A percentile compares a stretch with the other conserved stretches of the same genome.
phyloP scores from a whole-genome alignment of 495 filamentous ascomycete genomes.

The Aspergillus incahuasiensis region DNA sequence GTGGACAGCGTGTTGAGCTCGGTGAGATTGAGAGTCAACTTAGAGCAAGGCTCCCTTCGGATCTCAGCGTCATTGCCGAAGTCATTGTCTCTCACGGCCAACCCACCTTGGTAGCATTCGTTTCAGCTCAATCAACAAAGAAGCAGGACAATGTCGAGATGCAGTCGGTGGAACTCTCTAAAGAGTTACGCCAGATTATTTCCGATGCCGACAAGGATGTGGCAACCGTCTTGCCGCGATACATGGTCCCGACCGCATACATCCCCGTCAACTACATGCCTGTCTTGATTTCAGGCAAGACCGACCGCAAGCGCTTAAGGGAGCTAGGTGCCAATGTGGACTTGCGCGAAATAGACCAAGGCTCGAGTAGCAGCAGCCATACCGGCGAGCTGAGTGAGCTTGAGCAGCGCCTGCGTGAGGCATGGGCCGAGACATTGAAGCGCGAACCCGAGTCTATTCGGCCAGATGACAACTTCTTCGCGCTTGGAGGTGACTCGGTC shows the following conservation, averaged over 20 bases:
- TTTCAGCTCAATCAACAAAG: constrained; percentile 27
- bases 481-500: constrained; percentile 59
- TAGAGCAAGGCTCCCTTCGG: constrained; percentile 26
- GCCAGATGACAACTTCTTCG: constrained; percentile 50
- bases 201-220: constrained; percentile 26
- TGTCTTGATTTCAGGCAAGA: constrained; percentile 40
- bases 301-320: constrained; percentile 37
- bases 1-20: constrained; percentile 59
- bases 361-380: constrained; percentile 1
- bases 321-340: constrained; percentile 30
- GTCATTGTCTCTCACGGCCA: constrained; percentile 34
- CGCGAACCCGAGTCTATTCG: constrained; percentile 28
- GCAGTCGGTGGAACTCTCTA: constrained; percentile 11
- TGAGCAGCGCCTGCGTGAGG: constrained; percentile 34
- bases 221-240: constrained; percentile 32
- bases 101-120: constrained; percentile 34
- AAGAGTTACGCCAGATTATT: constrained; percentile 18
- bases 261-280: constrained; percentile 39
- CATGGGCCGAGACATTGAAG: constrained; percentile 42
- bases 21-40: constrained; percentile 48
- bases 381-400: constrained; percentile 29
- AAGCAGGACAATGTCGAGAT: constrained; percentile 18
- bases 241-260: constrained; percentile 45
- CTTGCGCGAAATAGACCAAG: constrained; percentile 27
- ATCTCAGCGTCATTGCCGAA: constrained; percentile 32